Evolutionary conservation across 1,139 yeast species (phyloP).

Genomic region (Sugiyamaella castrensis): DNA sequence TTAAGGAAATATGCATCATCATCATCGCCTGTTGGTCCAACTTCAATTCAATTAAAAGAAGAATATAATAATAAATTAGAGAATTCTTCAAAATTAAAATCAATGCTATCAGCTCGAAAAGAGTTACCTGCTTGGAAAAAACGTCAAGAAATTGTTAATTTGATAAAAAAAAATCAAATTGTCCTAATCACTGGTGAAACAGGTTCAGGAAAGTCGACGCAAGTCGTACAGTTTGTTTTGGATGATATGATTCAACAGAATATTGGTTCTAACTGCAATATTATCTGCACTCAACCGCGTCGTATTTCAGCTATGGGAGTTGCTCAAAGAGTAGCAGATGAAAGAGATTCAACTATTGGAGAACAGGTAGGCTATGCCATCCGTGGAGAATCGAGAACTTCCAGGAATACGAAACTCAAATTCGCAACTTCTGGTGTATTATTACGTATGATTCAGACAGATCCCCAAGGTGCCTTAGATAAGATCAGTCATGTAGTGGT

Average conservation of each 20-base stretch:
- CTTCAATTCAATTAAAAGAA: slow-evolving; percentile 16
- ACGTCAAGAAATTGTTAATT: slow-evolving; percentile 50
- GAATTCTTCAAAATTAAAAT: slow-evolving; percentile 29
- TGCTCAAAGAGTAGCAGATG: slow-evolving; percentile 89
- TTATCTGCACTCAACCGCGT: slow-evolving; percentile 92
- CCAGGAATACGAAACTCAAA: slow-evolving; percentile 59
- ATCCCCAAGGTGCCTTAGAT: slow-evolving; percentile 42
- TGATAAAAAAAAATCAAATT: slow-evolving; percentile 59
- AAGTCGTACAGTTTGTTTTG: slow-evolving; percentile 81
- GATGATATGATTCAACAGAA: slow-evolving; percentile 49
- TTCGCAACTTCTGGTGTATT: slow-evolving; percentile 94
- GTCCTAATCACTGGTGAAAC: slow-evolving; percentile 92
- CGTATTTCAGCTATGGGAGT: slow-evolving; percentile 93
- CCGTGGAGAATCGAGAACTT: slow-evolving; percentile 80
- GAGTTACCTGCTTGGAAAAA: slow-evolving; percentile 83
- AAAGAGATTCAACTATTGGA: slow-evolving; percentile 67
- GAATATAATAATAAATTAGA: slow-evolving; percentile 18
- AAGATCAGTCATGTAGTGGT: slow-evolving; percentile 67
- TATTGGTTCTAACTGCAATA: slow-evolving; percentile 49
- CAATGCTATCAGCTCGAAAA: slow-evolving; percentile 47
- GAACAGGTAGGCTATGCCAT: slow-evolving; percentile 83
- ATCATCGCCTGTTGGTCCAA: neutral
- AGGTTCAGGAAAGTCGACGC: slow-evolving; percentile 95
- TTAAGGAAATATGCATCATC: neutral
- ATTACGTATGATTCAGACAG: slow-evolving; percentile 71